Evolutionary conservation across 805 yeast species (phyloP), one percentile per base, ranked within the genome.

Genomic region (Wickerhamiella siamensis): DNA sequence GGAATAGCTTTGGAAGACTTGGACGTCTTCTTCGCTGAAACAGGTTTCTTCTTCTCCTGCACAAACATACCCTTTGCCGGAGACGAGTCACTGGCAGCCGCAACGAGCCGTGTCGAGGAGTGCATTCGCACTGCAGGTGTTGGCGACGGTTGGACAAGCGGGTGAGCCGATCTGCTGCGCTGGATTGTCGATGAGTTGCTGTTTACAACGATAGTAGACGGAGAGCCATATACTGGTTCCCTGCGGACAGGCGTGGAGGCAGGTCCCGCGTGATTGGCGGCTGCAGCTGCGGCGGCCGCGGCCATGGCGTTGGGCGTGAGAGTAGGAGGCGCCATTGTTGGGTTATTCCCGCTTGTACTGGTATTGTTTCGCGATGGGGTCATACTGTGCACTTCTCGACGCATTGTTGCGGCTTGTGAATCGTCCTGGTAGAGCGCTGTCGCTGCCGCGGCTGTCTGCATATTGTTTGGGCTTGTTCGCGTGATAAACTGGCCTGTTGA

Each of bases 51-150:
- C 21, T 31, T 29, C 21, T 14, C 37, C 34, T 31, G 40, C 1
- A 44, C 31, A 31, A 52, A 57, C 35, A 55, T 45, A 3, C 61
- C 61, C 48, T 54, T 53, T 21, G 61, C 61, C 2, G 61, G 61
- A 26, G 56, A 47, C 24, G 51, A 44, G 34, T 52, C 57, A 26
- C 54, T 52, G 3, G 61, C 59, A 15, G 41, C 54, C n/a, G 57
- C 44, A 6, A 57, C 59, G 9, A 56, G 51, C 32, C 48, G 50
- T 4, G 58, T 45, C 10, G 44, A 36, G 6, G 58, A 53, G 27
- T 45, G 49, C 42, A 45, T 38, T 15, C 59, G 50, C 31, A 51
- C 51, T 15, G 58, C 58, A 12, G 61, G 61, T 2, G 61, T 57
- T 2, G 59, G 61, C 20, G 57, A 53, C 19, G 49, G 45, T 29